A percentile compares a stretch with the other conserved stretches of the same genome.
phyloP scores from a whole-genome alignment of 306 rosid genomes.

The Leucaena leucocephala region DNA sequence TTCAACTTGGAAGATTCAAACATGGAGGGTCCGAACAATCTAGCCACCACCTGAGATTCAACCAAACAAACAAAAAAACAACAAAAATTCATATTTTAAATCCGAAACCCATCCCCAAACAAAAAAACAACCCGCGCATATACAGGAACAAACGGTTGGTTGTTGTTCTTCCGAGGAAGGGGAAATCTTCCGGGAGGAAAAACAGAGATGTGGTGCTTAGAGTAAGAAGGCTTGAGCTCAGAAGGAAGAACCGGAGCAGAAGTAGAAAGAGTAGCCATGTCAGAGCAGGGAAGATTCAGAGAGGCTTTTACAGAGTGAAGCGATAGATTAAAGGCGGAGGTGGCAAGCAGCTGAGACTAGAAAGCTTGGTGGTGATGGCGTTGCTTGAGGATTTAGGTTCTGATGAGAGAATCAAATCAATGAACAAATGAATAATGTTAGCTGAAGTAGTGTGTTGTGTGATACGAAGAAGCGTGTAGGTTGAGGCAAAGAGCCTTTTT shows the following conservation, averaged over 20 bases:
- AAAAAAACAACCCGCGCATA: background rate
- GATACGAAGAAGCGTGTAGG: slow-evolving; percentile 46
- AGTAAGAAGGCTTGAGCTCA: slow-evolving; percentile 49
- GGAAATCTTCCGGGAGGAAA: slow-evolving; percentile 36
- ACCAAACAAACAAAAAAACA: slow-evolving; percentile 29
- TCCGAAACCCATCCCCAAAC: background rate
- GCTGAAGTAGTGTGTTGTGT: background rate
- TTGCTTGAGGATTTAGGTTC: slow-evolving; percentile 31
- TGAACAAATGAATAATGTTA: background rate
- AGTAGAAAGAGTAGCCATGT: slow-evolving; percentile 63
- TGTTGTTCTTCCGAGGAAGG: slow-evolving; percentile 53
- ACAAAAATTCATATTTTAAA: background rate
- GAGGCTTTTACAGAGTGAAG: background rate
- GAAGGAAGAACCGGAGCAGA: slow-evolving; percentile 59
- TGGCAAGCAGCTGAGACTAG: background rate
- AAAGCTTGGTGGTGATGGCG: background rate
- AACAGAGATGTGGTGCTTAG: slow-evolving; percentile 33
- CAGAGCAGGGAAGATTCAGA: background rate
- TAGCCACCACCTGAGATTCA: slow-evolving; percentile 67
- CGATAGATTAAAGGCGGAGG: background rate
- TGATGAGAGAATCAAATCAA: background rate
- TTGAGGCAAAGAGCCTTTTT: slow-evolving; percentile 4
- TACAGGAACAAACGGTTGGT: slow-evolving; percentile 65
- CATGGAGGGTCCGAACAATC: slow-evolving; percentile 90
- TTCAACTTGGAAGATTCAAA: slow-evolving; percentile 92